Percentiles rank a stretch among this genome's conserved stretches.
These are phyloP conservation scores for Dothistroma pini DNA, from an alignment of 2,329 filamentous ascomycete genomes.

Conservation along the genomic window DNA sequence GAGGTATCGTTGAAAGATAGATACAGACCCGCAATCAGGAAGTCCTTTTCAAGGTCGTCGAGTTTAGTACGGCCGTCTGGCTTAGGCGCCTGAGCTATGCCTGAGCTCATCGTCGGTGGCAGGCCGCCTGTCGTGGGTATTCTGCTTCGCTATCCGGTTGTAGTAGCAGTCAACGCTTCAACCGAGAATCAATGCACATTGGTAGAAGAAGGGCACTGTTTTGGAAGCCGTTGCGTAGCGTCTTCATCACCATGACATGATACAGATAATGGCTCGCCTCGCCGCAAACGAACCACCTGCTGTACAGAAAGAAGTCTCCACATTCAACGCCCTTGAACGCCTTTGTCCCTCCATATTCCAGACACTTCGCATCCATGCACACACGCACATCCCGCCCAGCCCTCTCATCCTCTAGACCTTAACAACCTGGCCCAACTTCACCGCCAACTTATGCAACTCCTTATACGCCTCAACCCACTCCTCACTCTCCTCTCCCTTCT, in stretches of 20 bases:
- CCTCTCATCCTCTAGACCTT: conserved; percentile 41
- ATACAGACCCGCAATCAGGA: too few relatives aligned
- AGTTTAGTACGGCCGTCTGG: too few relatives aligned
- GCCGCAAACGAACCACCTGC: not conserved
- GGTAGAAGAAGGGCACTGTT: not conserved
- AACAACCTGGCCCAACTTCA: conserved; percentile 57
- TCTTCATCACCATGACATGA: not conserved
- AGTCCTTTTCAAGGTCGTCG: too few relatives aligned
- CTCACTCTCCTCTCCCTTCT: conserved; percentile 49
- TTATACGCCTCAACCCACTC: conserved; percentile 57
- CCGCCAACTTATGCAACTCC: conserved; percentile 57
- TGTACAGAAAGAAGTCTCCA: not conserved
- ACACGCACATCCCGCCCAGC: not conserved
- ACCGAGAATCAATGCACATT: too few relatives aligned
- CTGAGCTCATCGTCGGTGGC: too few relatives aligned
- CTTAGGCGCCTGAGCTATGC: too few relatives aligned
- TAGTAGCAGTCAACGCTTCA: too few relatives aligned
- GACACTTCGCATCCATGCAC: not conserved
- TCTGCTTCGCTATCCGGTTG: too few relatives aligned
- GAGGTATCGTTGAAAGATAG: too few relatives aligned
- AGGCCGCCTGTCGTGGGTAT: too few relatives aligned
- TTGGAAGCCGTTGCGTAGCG: not conserved
- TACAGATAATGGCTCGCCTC: not conserved
- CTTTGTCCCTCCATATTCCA: not conserved
- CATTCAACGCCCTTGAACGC: not conserved